Base-by-base conservation (phyloP, 2,329 filamentous ascomycete species). In the Talaromyces marneffei region DNA sequence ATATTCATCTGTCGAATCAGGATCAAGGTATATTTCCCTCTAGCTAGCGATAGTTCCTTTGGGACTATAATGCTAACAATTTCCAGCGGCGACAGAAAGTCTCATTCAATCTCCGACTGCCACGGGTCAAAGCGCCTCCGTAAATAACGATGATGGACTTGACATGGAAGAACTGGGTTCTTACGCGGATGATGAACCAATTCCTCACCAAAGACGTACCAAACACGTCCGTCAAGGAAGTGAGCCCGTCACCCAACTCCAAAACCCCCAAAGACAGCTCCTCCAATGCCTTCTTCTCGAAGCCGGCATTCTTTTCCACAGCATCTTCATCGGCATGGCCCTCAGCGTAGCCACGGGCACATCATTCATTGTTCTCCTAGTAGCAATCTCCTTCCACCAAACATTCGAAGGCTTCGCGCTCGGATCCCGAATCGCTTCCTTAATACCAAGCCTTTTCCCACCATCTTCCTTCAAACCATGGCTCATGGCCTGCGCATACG, bases 321-420 rank as follows among this genome's bases (percentile, higher is more conserved):
- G 86, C 69, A 82, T 94, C 59, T 94, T 94, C 70, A 93, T 94
- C 67, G 90, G 90, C 64, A 92, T 93, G 89, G 89, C 90, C 3
- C 82, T 94, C 31, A 91, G 88, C 0, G 90, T 94, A 0, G 87
- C 90, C 0, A 91, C 89, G 0, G 90, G 90, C 0, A 87, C 89
- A 0, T 85, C 88, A 1, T 94, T 94, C 70, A 79, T 91, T 44
- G 88, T 93, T 12, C 89, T 94, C 65, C 79, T 94, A 0, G 81
- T 92, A 31, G 90, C 90, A 55, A 92, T 94, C 64, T 86, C 85
- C 65, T 92, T 93, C 74, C 90, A 94, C 70, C 89, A 96, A 77
- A 91, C 89, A 0, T 96, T 96, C 66, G 91, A 96, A 77, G 91
- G 91, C 1, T 85, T 96, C 14, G 91, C 91, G 0, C 83, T 96